These are phyloP conservation scores for Volvox carteri DNA, from an alignment of 163 green algal species.

Conservation along the genomic window DNA sequence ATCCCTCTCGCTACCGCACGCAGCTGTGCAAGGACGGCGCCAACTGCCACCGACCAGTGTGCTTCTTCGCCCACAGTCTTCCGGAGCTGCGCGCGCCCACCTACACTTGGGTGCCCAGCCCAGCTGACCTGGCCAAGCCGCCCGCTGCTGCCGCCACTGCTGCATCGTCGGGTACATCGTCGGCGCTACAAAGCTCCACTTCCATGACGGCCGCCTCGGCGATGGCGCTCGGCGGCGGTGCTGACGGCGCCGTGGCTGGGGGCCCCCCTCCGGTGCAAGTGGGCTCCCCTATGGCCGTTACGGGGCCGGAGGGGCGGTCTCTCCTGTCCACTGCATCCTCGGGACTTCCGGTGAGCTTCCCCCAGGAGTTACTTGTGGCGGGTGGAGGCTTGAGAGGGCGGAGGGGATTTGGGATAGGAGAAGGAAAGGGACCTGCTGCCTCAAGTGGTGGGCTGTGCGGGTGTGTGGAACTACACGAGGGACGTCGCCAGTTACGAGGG, in stretches of 20 bases:
- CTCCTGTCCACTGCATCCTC: slow-evolving; percentile 27
- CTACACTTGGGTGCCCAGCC: slow-evolving; percentile 71
- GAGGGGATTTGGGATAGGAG: too few relatives aligned
- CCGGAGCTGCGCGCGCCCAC: slow-evolving; percentile 84
- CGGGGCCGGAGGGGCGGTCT: background rate
- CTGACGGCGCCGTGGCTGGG: background rate
- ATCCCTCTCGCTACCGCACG: slow-evolving; percentile 89
- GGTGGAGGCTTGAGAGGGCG: too few relatives aligned
- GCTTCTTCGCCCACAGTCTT: slow-evolving; percentile 92
- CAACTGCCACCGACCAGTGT: slow-evolving; percentile 81
- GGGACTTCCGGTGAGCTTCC: slow-evolving; percentile 31
- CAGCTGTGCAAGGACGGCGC: slow-evolving; percentile 92
- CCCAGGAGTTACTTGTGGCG: too few relatives aligned
- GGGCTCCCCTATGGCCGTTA: slow-evolving; percentile 6
- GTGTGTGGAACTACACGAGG: too few relatives aligned
- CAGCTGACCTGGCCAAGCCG: slow-evolving; percentile 57
- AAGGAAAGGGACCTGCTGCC: too few relatives aligned
- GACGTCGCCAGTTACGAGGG: too few relatives aligned
- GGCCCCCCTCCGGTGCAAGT: background rate
- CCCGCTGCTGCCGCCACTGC: background rate
- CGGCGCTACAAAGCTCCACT: background rate
- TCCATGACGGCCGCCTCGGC: background rate
- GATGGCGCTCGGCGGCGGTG: background rate
- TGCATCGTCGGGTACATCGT: background rate
- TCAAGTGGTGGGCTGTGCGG: too few relatives aligned